A percentile compares a stretch with the other conserved stretches of the same genome.
Evolutionary conservation across 805 yeast species (phyloP).

Genomic region (Metschnikowia koreensis): DNA sequence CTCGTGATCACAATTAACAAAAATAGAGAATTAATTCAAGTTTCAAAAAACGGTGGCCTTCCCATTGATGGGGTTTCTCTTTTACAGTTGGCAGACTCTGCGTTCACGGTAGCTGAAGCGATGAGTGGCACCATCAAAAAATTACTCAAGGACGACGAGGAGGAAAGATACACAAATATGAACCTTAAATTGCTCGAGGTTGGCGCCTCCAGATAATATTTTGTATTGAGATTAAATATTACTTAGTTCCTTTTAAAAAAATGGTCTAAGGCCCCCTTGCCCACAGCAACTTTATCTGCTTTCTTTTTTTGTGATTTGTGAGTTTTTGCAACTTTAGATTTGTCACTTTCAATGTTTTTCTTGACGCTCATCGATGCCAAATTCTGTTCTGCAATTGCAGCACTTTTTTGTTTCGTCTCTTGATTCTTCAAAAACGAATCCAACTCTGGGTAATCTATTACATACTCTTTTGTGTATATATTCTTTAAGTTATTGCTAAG

Average conservation of each 20-base stretch:
- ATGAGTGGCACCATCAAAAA: slow-evolving; percentile 63
- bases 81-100: slow-evolving; percentile 65
- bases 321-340: slow-evolving; percentile 22
- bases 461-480: slow-evolving; percentile 17
- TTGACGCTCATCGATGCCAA: slow-evolving; percentile 23
- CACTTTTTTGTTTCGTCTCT: slow-evolving; percentile 21
- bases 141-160: slow-evolving; percentile 54
- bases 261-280: slow-evolving; percentile 68
- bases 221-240: not conserved
- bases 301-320: slow-evolving; percentile 26
- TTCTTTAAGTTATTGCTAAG: slow-evolving; percentile 29
- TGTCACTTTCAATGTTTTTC: slow-evolving; percentile 15
- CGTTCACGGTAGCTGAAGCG: slow-evolving; percentile 59
- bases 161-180: slow-evolving; percentile 38
- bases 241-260: slow-evolving; percentile 50
- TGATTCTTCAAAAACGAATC: slow-evolving; percentile 18
- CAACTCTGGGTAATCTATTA: slow-evolving; percentile 23
- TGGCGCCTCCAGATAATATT: slow-evolving; percentile 30
- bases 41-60: slow-evolving; percentile 86
- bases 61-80: slow-evolving; percentile 72
- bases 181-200: slow-evolving; percentile 36
- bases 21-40: slow-evolving; percentile 87
- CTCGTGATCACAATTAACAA: slow-evolving; percentile 85
- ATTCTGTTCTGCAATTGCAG: slow-evolving; percentile 26
- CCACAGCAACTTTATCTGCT: slow-evolving; percentile 45